A percentile compares a stretch with the other conserved stretches of the same genome.
These are phyloP conservation scores for Diplocarpon mali DNA, from an alignment of 2,329 filamentous ascomycete species.

Conservation along the genomic window DNA sequence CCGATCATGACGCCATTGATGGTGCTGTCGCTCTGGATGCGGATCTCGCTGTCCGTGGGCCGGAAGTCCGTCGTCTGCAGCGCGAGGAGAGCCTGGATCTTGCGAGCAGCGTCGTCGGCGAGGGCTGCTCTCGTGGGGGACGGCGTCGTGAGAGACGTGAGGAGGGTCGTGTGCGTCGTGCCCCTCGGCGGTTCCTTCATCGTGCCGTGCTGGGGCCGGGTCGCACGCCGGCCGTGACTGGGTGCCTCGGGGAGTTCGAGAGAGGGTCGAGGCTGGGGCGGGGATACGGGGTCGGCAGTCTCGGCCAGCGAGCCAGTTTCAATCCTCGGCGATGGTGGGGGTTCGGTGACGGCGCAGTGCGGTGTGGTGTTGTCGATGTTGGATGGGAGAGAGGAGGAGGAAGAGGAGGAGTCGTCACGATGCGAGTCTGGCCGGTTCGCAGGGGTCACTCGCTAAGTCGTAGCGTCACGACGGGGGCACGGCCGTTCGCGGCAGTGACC, in stretches of 20 bases:
- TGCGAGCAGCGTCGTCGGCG: constrained; percentile 4
- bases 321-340: constrained; percentile 4
- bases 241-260: background rate
- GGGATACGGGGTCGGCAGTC: constrained; percentile 9
- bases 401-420: background rate
- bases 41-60: constrained; percentile 6
- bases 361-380: constrained; percentile 4
- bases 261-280: background rate
- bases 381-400: background rate
- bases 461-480: no score
- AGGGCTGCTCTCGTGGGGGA: constrained; percentile 6
- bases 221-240: constrained; percentile 3
- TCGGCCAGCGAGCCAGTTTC: constrained; percentile 18
- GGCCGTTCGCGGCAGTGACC: no score
- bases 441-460: no score
- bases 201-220: constrained; percentile 9
- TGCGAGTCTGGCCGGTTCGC: no score
- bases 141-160: constrained; percentile 13
- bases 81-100: constrained; percentile 7
- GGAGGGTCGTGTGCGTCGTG: constrained; percentile 14
- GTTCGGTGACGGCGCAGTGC: background rate
- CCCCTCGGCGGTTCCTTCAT: constrained; percentile 19
- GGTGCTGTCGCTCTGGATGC: constrained; percentile 29
- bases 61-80: constrained; percentile 5
- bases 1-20: constrained; percentile 82